A percentile compares a stretch with the other conserved stretches of the same genome.
These are phyloP conservation scores for Leccinum sublutescens DNA, from an alignment of 768 basidiomycete species.

Conservation along the genomic window DNA sequence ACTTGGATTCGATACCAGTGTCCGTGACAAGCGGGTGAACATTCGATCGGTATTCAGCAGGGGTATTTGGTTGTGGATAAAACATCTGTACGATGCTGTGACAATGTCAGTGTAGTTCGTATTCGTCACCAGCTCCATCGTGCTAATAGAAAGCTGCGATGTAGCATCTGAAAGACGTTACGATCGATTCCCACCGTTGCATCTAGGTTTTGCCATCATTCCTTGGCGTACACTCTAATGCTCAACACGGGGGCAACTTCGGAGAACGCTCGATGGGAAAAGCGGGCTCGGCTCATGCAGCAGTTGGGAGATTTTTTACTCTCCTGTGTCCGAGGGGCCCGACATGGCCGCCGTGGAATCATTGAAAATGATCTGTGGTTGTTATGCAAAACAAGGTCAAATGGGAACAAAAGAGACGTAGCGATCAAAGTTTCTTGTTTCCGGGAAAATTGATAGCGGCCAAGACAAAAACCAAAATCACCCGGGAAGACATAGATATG, in stretches of 20 bases:
- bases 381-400: neutral
- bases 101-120: neutral
- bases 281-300: neutral
- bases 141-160: neutral
- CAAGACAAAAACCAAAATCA: neutral
- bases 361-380: neutral
- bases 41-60: neutral
- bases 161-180: neutral
- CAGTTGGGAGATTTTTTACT: neutral
- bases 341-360: neutral
- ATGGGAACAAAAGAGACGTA: neutral
- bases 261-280: neutral
- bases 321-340: neutral
- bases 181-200: neutral
- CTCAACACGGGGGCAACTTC: neutral
- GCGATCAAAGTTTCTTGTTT: neutral
- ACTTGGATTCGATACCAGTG: neutral
- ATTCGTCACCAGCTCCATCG: neutral
- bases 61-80: neutral
- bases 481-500: neutral
- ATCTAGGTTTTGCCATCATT: neutral
- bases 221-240: neutral
- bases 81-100: neutral
- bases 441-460: neutral
- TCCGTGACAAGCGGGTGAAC: neutral